phyloP scores from a whole-genome alignment of 1,284 basidiomycete genomes.

The Puccinia polysora region DNA sequence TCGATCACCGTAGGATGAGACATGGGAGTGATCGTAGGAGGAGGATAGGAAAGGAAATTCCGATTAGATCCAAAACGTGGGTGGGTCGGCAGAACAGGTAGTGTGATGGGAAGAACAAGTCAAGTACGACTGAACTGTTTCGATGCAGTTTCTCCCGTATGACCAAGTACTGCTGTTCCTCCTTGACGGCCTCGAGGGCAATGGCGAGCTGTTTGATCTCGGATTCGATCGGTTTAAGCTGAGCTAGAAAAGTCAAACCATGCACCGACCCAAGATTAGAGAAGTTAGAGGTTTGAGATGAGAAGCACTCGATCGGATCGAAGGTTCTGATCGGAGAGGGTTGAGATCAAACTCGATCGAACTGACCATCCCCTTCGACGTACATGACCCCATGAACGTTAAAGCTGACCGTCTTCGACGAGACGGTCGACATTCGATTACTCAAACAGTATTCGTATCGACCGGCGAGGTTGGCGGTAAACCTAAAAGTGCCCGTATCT shows the following conservation, averaged over 20 bases:
- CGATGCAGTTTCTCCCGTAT: slow-evolving; percentile 87
- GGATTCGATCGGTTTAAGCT: slow-evolving; percentile 85
- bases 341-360: not conserved
- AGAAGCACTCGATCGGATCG: not conserved
- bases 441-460: slow-evolving; percentile 95
- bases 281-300: slow-evolving; percentile 45
- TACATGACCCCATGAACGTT: slow-evolving; percentile 98
- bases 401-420: slow-evolving; percentile 95
- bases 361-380: slow-evolving; percentile 72
- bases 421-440: slow-evolving; percentile 91
- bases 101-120: no score
- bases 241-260: no score
- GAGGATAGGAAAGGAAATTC: no score
- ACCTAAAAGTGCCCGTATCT: slow-evolving; percentile 74
- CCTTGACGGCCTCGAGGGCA: slow-evolving; percentile 83
- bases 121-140: slow-evolving; percentile 61
- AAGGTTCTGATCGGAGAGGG: not conserved
- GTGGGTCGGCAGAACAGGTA: not conserved
- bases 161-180: slow-evolving; percentile 98
- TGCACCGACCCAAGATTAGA: no score
- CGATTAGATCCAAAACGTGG: no score
- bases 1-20: no score
- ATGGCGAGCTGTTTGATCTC: slow-evolving; percentile 86
- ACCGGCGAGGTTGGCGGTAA: slow-evolving; percentile 80
- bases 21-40: no score